These are phyloP conservation scores for Lojkania enalia DNA, from an alignment of 2,329 filamentous ascomycete species.

Conservation along the genomic window DNA sequence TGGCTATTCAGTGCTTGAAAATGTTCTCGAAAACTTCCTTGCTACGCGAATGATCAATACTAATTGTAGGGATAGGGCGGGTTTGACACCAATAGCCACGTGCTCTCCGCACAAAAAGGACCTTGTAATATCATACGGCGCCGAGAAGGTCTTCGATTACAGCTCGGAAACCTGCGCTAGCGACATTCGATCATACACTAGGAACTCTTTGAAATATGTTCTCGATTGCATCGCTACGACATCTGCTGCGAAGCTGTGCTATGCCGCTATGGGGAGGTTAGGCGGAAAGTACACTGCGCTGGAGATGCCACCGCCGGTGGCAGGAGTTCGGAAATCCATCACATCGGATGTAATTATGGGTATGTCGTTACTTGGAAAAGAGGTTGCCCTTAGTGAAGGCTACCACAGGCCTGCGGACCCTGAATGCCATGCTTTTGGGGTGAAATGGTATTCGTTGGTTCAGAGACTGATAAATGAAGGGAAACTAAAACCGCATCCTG, in stretches of 20 bases:
- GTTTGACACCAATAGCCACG: neutral
- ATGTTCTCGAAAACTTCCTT: neutral
- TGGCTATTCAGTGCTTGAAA: neutral
- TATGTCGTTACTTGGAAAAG: neutral
- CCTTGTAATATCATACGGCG: neutral
- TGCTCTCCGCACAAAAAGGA: neutral
- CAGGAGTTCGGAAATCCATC: neutral
- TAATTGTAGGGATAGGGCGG: neutral
- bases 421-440: neutral
- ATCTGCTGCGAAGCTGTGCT: constrained; percentile 20
- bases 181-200: constrained; percentile 44
- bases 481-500: neutral
- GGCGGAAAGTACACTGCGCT: constrained; percentile 26
- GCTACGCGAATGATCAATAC: no score
- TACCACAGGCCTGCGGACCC: neutral
- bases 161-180: neutral
- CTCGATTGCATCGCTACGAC: constrained; percentile 51
- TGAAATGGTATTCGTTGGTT: neutral
- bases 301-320: neutral
- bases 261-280: constrained; percentile 22
- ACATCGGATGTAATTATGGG: neutral
- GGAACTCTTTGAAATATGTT: constrained; percentile 43
- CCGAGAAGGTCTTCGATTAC: neutral
- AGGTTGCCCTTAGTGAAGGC: neutral
- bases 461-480: neutral